Evolutionary conservation across 2,329 filamentous ascomycete genomes (phyloP), one percentile per base, ranked within the genome.

Genomic region (Nothophoma quercina): DNA sequence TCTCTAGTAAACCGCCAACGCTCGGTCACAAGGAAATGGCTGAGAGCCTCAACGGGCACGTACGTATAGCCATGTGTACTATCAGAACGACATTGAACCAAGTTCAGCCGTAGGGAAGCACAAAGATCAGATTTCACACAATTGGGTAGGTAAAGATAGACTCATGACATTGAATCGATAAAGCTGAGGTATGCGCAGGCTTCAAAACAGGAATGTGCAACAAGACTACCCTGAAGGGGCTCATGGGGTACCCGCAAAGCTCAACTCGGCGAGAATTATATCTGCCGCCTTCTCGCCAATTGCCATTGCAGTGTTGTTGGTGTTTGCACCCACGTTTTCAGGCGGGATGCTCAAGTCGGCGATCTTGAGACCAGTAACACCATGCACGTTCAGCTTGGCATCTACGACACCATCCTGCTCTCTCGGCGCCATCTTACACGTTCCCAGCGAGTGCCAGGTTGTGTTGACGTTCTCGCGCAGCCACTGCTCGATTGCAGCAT

Each of bases 261-360:
- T 32, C 3, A 66, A 13, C 22, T 66, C 63, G 3, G 30, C 39
- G 8, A 66, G 39, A 26, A 72, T 68, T 2, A 71, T 64, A 29
- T 68, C 62, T 18, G 69, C 69, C 7, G 67, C 69, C 57, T 67
- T 71, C 55, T 71, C 69, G 1, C 68, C 67, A 43, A 72, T 60
- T 15, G 70, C 71, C 45, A 80, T 64, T 1, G 78, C 78, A 1
- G 77, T 79, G 30, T 79, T 78, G 46, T 78, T 77, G 1, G 78
- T 80, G 53, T 81, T 80, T 0, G 74, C 77, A 3, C 74, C 78
- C 4, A 81, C 76, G 51, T 78, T 78, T 51, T 72, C 64, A 1
- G 77, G 76, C 5, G 71, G 68, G 4, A 77, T 70, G 55, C 64
- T 71, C 58, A 81, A 41, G 71, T 81, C 79, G 7, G 72, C 75